phyloP scores from a whole-genome alignment of 2,329 filamentous ascomycete genomes.

The Pyrenophora graminea region DNA sequence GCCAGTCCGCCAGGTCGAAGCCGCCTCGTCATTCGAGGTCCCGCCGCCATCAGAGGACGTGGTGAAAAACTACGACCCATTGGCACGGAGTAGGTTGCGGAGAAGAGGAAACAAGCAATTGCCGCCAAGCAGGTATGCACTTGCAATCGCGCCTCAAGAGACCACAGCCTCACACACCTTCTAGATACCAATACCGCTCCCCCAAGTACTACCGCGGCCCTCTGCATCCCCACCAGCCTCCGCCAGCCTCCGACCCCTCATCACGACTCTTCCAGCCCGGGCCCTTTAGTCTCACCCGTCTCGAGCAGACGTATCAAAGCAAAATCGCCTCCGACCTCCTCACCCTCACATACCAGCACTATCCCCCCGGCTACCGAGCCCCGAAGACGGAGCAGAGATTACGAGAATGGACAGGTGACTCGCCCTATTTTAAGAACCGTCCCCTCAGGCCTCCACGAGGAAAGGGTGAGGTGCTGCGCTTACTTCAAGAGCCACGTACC shows the following conservation, averaged over 20 bases:
- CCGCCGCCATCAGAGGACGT: slow-evolving; percentile 47
- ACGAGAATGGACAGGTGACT: slow-evolving; percentile 84
- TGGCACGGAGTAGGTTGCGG: slow-evolving; percentile 51
- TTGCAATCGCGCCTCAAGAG: not conserved
- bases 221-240: slow-evolving; percentile 88
- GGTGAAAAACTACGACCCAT: slow-evolving; percentile 55
- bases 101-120: slow-evolving; percentile 48
- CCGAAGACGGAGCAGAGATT: slow-evolving; percentile 67
- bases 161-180: slow-evolving; percentile 7
- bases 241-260: slow-evolving; percentile 80
- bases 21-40: slow-evolving; percentile 51
- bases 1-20: slow-evolving; percentile 53
- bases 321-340: slow-evolving; percentile 87
- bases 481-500: slow-evolving; percentile 68
- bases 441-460: slow-evolving; percentile 84
- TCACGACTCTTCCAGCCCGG: slow-evolving; percentile 89
- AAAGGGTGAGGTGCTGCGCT: slow-evolving; percentile 67
- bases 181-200: slow-evolving; percentile 90
- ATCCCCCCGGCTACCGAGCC: slow-evolving; percentile 72
- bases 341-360: slow-evolving; percentile 85
- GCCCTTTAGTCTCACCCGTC: slow-evolving; percentile 83
- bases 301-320: slow-evolving; percentile 86
- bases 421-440: slow-evolving; percentile 92
- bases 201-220: slow-evolving; percentile 95
- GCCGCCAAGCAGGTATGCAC: slow-evolving; percentile 59